Percentiles rank a stretch among this genome's conserved stretches.
Conservation (phyloP, 441 rosid genomes). For the Sinapis alba region DNA sequence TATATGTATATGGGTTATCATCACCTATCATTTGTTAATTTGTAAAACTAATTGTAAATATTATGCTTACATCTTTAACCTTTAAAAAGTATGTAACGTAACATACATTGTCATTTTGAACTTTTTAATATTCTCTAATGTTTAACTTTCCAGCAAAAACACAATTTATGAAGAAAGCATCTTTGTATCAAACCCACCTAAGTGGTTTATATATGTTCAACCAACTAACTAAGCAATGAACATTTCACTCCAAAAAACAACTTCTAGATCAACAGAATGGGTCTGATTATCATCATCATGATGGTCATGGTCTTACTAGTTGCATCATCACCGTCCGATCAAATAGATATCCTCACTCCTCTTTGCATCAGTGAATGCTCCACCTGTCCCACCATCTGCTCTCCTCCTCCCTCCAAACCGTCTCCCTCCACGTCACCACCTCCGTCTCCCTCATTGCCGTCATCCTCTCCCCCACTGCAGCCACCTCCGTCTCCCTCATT, state of each 20-base stretch:
- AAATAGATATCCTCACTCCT: slow-evolving; percentile 27
- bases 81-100: background rate
- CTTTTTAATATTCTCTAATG: background rate
- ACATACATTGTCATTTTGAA: background rate
- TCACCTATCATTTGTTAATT: background rate
- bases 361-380: slow-evolving; percentile 44
- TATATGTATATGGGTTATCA: background rate
- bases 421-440: slow-evolving; percentile 30
- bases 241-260: slow-evolving; percentile 16
- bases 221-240: slow-evolving; percentile 12
- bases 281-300: background rate
- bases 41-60: no score
- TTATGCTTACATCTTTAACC: background rate
- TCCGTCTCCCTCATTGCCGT: slow-evolving; percentile 28
- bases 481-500: background rate
- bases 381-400: slow-evolving; percentile 40
- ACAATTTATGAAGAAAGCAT: background rate
- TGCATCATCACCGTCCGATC: slow-evolving; percentile 36
- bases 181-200: background rate
- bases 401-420: slow-evolving; percentile 34
- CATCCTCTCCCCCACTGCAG: slow-evolving; percentile 13
- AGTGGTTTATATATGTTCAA: slow-evolving; percentile 14
- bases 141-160: background rate
- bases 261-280: slow-evolving; percentile 15
- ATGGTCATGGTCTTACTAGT: slow-evolving; percentile 21